Evolutionary conservation across 257 asterid species (phyloP), one percentile per base, ranked within the genome.

Genomic region (Scutellaria galericulata): DNA sequence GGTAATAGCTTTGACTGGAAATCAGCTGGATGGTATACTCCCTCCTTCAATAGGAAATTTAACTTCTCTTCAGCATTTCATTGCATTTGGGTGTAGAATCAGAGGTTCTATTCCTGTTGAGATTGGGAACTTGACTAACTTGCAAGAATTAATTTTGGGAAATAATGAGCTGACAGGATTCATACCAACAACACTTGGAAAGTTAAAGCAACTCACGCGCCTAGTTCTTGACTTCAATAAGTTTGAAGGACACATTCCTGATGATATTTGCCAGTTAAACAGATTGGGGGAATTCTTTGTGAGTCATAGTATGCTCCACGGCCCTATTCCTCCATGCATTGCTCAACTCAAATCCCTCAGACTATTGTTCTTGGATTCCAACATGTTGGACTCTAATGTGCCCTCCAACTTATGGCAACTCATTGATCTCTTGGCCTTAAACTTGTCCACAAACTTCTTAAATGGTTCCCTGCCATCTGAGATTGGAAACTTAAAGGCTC

Each of bases 11-110:
- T 7, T 87, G 2, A 68, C 90, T 0, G 37, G 27, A 7, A 87
- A 85, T 67, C 87, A 75, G 64, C 76, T 87, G 0, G 74, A 78
- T 47, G 93, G 86, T 20, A 27, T 41, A 55, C 86, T 85, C 37
- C 93, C 88, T 12, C 12, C 64, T 53, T 83, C 90, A 5, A 22
- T 85, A 1, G 93, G 90, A 1, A 87, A 87, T 60, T 72, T 87
- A 10, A 85, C 88, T 66, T 58, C 83, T 14, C 77, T 87, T 52
- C 31, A 24, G 60, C 0, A 5, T 65, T 65, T 87, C 42, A 52
- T 41, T 13, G 84, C 83, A 27, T 82, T 75, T 59, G 79, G 64
- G 3, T 74, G 86, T 72, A 39, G 74, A 69, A 75, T 86, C 15
- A 67, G 57, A 55, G 67, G 66, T 14, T 7, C 31, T 45, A 71